Conservation (phyloP, 208 protist species). For the Balamuthia mandrillaris region DNA sequence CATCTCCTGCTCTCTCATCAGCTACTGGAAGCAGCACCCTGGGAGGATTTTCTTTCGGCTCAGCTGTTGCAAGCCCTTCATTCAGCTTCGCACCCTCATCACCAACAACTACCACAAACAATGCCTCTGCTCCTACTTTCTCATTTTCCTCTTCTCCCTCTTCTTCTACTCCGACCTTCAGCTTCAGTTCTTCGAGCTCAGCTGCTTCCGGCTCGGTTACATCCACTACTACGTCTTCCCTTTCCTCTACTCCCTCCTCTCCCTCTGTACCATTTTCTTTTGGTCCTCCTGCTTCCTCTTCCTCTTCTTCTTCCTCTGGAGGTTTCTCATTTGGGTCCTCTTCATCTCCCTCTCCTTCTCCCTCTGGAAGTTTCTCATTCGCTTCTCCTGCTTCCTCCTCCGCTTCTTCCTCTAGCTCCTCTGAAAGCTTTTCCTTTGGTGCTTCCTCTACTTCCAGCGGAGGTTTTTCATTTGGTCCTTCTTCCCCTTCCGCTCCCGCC, state of each 20-base stretch:
- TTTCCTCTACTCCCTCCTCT: not conserved
- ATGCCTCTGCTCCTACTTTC: not conserved
- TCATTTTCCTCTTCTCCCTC: not conserved
- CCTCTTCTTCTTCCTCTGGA: not conserved
- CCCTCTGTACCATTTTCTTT: not conserved
- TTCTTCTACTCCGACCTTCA: not conserved
- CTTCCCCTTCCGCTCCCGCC: too few relatives aligned
- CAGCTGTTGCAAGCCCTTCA: not conserved
- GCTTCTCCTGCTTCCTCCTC: not conserved
- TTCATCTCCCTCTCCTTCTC: not conserved
- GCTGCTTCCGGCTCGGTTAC: not conserved
- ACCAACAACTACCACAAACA: not conserved
- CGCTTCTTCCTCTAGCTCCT: not conserved
- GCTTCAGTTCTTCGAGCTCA: not conserved
- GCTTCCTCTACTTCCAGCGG: too few relatives aligned
- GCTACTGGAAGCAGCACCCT: not conserved
- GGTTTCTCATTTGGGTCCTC: too few relatives aligned
- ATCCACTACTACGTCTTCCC: not conserved
- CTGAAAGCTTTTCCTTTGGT: too few relatives aligned
- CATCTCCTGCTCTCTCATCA: not conserved
- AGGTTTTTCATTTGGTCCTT: not conserved
- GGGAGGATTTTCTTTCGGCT: not conserved
- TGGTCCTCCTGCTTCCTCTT: not conserved
- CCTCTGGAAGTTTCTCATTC: not conserved
- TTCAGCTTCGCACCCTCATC: not conserved